These are phyloP conservation scores for Rhizoctonia solani DNA, from an alignment of 1,284 basidiomycete genomes.

Conservation along the genomic window DNA sequence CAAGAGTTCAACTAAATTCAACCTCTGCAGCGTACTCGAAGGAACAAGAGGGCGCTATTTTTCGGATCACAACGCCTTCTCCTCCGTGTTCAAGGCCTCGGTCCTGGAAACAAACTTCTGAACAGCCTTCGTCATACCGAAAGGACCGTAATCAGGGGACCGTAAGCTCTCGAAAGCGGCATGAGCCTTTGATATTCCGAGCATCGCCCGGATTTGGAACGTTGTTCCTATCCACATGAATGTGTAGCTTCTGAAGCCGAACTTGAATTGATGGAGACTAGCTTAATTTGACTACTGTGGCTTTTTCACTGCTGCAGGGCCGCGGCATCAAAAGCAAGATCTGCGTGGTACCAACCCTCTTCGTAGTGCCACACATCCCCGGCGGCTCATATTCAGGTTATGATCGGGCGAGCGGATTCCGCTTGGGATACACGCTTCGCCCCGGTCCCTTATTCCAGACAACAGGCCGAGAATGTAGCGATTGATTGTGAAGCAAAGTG, in stretches of 20 bases:
- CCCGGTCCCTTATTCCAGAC: not conserved
- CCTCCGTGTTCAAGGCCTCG: conserved; percentile 24
- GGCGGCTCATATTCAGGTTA: not conserved
- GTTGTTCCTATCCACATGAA: conserved; percentile 33
- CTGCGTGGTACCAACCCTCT: conserved; percentile 11
- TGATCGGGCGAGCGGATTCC: conserved; percentile 22
- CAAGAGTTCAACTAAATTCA: not conserved
- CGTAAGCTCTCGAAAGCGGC: conserved; percentile 31
- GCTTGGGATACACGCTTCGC: not conserved
- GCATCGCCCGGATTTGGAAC: conserved; percentile 18
- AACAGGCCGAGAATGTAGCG: not conserved
- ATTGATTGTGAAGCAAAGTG: no score
- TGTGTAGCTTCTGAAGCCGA: conserved; percentile 21
- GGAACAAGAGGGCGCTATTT: not conserved
- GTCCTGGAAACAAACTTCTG: conserved; percentile 1
- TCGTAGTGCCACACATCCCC: conserved; percentile 1
- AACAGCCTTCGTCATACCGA: conserved; percentile 5
- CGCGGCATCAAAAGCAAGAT: conserved; percentile 29
- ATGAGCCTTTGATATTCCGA: conserved; percentile 17
- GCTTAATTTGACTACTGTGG: conserved; percentile 27
- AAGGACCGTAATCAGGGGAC: conserved; percentile 14
- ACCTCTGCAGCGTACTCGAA: not conserved
- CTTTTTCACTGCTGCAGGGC: conserved; percentile 27
- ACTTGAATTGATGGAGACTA: conserved; percentile 23
- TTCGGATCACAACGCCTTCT: conserved; percentile 2